Base-by-base conservation (phyloP, 495 filamentous ascomycete genomes). In the Usnea hakonensis region DNA sequence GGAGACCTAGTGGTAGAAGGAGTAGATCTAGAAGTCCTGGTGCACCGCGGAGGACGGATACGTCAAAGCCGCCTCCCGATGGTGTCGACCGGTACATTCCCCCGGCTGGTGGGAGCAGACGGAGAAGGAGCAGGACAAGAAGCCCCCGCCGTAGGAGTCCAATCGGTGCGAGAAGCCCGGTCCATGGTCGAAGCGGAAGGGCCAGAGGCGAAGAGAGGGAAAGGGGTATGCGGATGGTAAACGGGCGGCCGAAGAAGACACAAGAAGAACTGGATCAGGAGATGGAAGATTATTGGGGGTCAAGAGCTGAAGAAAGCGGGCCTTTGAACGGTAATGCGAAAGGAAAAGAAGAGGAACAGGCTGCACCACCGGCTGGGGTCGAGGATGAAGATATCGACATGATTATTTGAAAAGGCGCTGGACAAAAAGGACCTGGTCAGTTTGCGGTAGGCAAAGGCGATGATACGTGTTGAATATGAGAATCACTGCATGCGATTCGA, bases 241-340 rank as follows among this genome's bases (percentile, higher is more conserved):
- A 85, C 48, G 77, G 73, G 32, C 81, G 93, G 56, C 87, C 87
- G 3, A 87, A 83, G 71, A 96, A 96, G 83, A 96, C 92, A 8
- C 88, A 91, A 56, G 90, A 95, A 67, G 89, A 97, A 70, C 77
- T 97, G 43, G 93, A 97, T 70, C 87, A 88, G 40, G 93, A 97
- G 77, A 97, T 97, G 93, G 91, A 85, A 38, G 90, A 96, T 69
- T 97, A 97, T 74, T 97, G 89, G 78, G 80, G 81, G 40, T 71
- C 72, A 32, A 70, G 74, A 30, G 26, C 46, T 17, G 46, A 50
- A 50, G 46, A 30, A 6, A 50, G 30, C 19, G 46, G 13, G 26
- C 11, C 23, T 30, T 23, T 30, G 23, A 76, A 73, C 28, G 72
- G 69, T n/a, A 71, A 68, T 52, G 68, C 69, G 21, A 73, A 65